Evolutionary conservation across 352 stramenopile species (phyloP).

Genomic region (Pythium diclinum): DNA sequence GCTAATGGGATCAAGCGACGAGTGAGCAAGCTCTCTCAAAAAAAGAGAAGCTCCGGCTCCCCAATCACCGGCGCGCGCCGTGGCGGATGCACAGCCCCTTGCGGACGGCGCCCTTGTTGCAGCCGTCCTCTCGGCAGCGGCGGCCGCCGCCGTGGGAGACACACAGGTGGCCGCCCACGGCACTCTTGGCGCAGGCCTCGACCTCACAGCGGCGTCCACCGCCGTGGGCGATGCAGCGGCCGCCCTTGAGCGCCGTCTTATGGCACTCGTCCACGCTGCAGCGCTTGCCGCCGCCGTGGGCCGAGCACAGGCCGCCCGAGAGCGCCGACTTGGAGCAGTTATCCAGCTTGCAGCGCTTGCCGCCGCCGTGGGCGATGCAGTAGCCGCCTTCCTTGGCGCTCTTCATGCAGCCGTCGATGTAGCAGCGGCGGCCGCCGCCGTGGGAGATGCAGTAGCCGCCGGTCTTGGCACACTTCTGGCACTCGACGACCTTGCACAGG

Average conservation of each 20-base stretch:
- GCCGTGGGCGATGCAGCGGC: slow-evolving; percentile 60
- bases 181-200: slow-evolving; percentile 48
- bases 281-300: slow-evolving; percentile 78
- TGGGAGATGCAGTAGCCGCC: slow-evolving; percentile 36
- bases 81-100: slow-evolving; percentile 76
- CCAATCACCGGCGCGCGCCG: slow-evolving; percentile 24
- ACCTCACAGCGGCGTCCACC: slow-evolving; percentile 57
- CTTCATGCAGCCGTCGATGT: slow-evolving; percentile 55
- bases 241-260: slow-evolving; percentile 69
- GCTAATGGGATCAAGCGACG: neutral
- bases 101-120: slow-evolving; percentile 67
- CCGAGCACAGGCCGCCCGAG: slow-evolving; percentile 58
- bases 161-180: slow-evolving; percentile 55
- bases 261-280: slow-evolving; percentile 71
- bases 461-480: slow-evolving; percentile 60
- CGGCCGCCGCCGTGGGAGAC: slow-evolving; percentile 63
- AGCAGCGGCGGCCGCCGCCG: slow-evolving; percentile 43
- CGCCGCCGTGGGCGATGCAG: slow-evolving; percentile 59
- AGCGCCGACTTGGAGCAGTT: slow-evolving; percentile 64
- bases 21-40: neutral
- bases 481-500: slow-evolving; percentile 59
- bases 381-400: slow-evolving; percentile 68
- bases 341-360: slow-evolving; percentile 49
- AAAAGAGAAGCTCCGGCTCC: too few species aligned
- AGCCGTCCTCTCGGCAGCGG: slow-evolving; percentile 51